These are phyloP conservation scores for Myxozyma kluyveri DNA, from an alignment of 805 yeast species.

Conservation along the genomic window DNA sequence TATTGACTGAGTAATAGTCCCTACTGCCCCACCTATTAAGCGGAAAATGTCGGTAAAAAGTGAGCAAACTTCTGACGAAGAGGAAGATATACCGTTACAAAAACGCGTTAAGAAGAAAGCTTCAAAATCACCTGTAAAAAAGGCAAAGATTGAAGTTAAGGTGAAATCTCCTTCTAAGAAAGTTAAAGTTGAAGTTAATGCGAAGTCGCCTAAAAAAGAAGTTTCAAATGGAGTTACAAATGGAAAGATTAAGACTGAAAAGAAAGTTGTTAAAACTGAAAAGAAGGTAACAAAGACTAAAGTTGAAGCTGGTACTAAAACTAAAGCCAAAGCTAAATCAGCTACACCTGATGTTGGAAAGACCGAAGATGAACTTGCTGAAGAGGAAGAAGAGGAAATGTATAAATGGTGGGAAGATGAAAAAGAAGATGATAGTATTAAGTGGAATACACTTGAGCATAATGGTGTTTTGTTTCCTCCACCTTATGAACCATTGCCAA, in stretches of 20 bases:
- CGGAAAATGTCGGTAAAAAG: neutral
- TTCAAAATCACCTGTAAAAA: neutral
- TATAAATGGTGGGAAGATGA: slow-evolving; percentile 85
- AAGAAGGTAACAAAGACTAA: neutral
- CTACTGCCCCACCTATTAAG: neutral
- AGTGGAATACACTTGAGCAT: slow-evolving; percentile 86
- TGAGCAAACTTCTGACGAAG: slow-evolving; percentile 9
- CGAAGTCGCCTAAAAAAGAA: neutral
- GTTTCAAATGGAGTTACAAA: neutral
- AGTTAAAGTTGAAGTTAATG: neutral
- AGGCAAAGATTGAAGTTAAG: neutral
- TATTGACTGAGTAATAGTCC: neutral
- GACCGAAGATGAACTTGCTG: slow-evolving; percentile 31
- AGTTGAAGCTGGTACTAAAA: slow-evolving; percentile 1
- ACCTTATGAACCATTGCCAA: slow-evolving; percentile 80
- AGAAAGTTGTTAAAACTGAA: neutral
- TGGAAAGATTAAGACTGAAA: neutral
- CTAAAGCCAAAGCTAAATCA: neutral
- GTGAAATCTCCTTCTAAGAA: neutral
- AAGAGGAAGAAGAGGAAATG: slow-evolving; percentile 54
- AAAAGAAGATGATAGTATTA: slow-evolving; percentile 59
- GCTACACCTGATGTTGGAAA: slow-evolving; percentile 1
- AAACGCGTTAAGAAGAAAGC: slow-evolving; percentile 8
- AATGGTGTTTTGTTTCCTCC: slow-evolving; percentile 94
- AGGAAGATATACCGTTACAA: slow-evolving; percentile 14